Base-by-base conservation (phyloP, 495 filamentous ascomycete species). In the Penicillium simplicissimum region DNA sequence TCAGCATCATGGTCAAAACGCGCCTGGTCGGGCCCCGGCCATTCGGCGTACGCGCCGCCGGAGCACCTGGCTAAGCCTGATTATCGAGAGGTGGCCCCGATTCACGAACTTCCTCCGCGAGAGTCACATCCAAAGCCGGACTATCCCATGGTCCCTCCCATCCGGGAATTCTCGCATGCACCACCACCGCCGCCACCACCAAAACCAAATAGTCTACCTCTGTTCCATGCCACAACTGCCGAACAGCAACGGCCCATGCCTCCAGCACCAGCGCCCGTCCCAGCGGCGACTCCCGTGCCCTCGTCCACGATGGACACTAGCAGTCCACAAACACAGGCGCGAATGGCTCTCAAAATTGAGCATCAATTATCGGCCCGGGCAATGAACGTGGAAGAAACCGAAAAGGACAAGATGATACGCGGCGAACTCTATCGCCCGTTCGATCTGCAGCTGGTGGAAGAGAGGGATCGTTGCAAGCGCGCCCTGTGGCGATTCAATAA, bases 331-430 rank as follows among this genome's bases (percentile, higher is more conserved):
- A 74, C 75, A 5, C 77, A 81, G 45, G 78, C 78, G 21, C 68
- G 77, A 8, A 77, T 81, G 76, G 78, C 78, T 13, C 66, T 81
- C 14, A 79, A 70, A 54, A 79, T 81, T 35, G 78, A 81, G 36
- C 73, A 79, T 51, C 78, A 79, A 43, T 31, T 81, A 35, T 78
- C 78, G 21, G 61, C 61, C 6, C 77, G 69, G 10, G 60, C 70
- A 2, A 60, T 68, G 3, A 56, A 74, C 19, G 62, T 51, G 14
- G 79, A 77, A n/a, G 79, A 84, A 35, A 89, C 88, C 0, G 91
- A 97, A 71, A 97, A 95, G 72, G 92, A 96, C 51, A 95, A 96
- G 74, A 98, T 98, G 95, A 81, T 96, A 4, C 82, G 79, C 43
- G 91, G 92, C n/a, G 81, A 92, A 28, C 82, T 86, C 10, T 98